phyloP scores from a whole-genome alignment of 352 stramenopile species.

The Globisporangium rhizosaccharum region DNA sequence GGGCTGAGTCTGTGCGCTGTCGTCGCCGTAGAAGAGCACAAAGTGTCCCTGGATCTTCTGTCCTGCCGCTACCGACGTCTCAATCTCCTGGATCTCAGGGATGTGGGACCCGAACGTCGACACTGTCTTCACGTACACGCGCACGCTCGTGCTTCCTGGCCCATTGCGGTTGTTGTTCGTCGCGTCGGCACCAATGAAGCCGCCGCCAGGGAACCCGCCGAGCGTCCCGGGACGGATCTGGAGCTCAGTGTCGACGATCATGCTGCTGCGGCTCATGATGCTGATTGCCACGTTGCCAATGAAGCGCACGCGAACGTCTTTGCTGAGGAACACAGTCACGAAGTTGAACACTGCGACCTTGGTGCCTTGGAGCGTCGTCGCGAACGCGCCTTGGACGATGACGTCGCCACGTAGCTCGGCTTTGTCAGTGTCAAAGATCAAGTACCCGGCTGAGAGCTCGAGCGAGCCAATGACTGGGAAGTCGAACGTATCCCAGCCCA shows the following conservation, averaged over 20 bases:
- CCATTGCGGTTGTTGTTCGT: constrained; percentile 95
- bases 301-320: constrained; percentile 78
- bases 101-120: constrained; percentile 83
- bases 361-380: constrained; percentile 63
- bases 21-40: constrained; percentile 27
- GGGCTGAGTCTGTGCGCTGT: constrained; percentile 18
- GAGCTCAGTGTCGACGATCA: constrained; percentile 89
- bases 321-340: constrained; percentile 89
- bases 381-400: constrained; percentile 49
- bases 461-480: constrained; percentile 74
- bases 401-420: constrained; percentile 53
- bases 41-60: constrained; percentile 89
- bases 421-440: constrained; percentile 73
- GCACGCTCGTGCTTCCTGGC: constrained; percentile 84
- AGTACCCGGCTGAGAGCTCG: constrained; percentile 62
- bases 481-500: constrained; percentile 59
- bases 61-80: constrained; percentile 61
- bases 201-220: constrained; percentile 90
- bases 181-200: constrained; percentile 57
- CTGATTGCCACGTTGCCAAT: constrained; percentile 83
- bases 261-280: constrained; percentile 89
- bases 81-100: constrained; percentile 89
- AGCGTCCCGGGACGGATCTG: constrained; percentile 80
- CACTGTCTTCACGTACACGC: constrained; percentile 91
- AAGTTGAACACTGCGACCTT: constrained; percentile 95